phyloP scores from a whole-genome alignment of 108 stramenopile species.

The Aurantiochytrium sp. region DNA sequence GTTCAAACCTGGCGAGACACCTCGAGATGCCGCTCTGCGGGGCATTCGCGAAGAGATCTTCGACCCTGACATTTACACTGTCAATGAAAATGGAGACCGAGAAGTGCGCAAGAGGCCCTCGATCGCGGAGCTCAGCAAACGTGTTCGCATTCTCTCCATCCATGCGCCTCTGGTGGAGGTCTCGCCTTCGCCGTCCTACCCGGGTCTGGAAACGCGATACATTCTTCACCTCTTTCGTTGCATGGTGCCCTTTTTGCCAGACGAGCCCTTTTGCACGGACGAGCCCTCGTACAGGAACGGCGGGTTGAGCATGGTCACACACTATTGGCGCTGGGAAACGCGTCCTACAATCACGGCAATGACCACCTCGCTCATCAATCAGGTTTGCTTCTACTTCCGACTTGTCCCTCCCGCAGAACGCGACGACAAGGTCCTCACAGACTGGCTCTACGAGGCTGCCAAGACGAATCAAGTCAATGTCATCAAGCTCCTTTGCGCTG shows the following conservation, averaged over 20 bases:
- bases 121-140: not conserved
- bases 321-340: not conserved
- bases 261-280: not conserved
- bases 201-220: slow-evolving; percentile 6
- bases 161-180: not conserved
- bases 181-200: not conserved
- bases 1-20: not conserved
- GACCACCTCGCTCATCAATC: not conserved
- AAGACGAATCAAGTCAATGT: not conserved
- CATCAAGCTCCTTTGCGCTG: not conserved
- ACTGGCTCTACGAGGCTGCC: slow-evolving; percentile 6
- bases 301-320: not conserved
- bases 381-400: not conserved
- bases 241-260: not conserved
- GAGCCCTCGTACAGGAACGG: not conserved
- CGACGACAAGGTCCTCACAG: not conserved
- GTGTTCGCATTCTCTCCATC: not conserved
- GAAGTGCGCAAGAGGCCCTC: not conserved
- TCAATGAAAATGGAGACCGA: not conserved
- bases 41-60: not conserved
- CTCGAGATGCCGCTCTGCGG: not conserved
- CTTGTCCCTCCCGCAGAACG: not conserved
- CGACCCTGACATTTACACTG: not conserved
- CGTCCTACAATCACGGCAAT: not conserved
- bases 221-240: not conserved